Conservation (phyloP, 2,329 filamentous ascomycete genomes). For the Aspergillus caelatus region DNA sequence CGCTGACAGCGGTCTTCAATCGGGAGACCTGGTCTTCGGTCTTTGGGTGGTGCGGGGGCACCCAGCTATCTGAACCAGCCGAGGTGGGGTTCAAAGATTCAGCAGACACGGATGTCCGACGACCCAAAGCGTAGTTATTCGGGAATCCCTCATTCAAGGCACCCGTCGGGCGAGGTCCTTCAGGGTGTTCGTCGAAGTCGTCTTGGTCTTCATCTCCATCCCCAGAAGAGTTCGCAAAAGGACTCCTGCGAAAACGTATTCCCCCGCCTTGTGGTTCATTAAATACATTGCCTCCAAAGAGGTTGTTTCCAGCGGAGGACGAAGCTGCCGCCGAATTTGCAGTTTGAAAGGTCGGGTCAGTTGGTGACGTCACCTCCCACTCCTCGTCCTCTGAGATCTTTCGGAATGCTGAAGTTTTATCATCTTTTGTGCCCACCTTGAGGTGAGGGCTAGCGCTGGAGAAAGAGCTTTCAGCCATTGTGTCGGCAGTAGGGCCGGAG, state of each 20-base stretch:
- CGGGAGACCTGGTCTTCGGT: slow-evolving; percentile 76
- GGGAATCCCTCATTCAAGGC: slow-evolving; percentile 58
- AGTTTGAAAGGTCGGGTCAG: slow-evolving; percentile 61
- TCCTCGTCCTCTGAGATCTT: slow-evolving; percentile 82
- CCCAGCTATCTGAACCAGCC: slow-evolving; percentile 84
- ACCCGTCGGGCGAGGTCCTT: slow-evolving; percentile 30
- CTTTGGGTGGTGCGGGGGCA: slow-evolving; percentile 83
- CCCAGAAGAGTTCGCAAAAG: slow-evolving; percentile 31
- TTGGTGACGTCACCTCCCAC: slow-evolving; percentile 77
- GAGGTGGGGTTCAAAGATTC: slow-evolving; percentile 91
- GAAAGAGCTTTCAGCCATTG: slow-evolving; percentile 73
- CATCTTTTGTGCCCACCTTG: slow-evolving; percentile 72
- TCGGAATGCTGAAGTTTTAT: slow-evolving; percentile 54
- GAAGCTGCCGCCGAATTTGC: slow-evolving; percentile 31
- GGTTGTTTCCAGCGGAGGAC: slow-evolving; percentile 42
- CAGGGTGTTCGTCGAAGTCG: slow-evolving; percentile 24
- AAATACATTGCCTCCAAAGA: slow-evolving; percentile 42
- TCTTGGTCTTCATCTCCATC: slow-evolving; percentile 25
- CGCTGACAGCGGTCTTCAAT: slow-evolving; percentile 77
- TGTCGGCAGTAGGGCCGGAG: slow-evolving; percentile 30
- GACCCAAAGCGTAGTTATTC: slow-evolving; percentile 88
- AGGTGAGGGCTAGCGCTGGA: slow-evolving; percentile 81
- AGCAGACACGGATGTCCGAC: slow-evolving; percentile 93
- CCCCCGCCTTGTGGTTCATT: slow-evolving; percentile 22
- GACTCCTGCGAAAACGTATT: slow-evolving; percentile 38